These are phyloP conservation scores for Brassica balearica DNA, from an alignment of 441 rosid genomes.

Conservation along the genomic window DNA sequence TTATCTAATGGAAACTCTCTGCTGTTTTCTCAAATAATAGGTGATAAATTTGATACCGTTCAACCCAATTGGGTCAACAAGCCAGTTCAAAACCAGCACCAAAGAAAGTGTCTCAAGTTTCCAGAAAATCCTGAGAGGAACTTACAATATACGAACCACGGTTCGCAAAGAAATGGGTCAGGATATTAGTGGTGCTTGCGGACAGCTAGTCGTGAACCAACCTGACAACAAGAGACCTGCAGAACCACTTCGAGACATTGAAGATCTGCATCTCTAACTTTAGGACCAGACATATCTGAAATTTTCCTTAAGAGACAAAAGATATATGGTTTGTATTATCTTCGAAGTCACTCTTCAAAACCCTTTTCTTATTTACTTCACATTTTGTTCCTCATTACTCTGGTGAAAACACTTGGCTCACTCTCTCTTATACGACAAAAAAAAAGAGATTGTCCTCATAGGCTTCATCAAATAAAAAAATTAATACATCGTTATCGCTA, in stretches of 20 bases:
- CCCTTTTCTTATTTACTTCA: slow-evolving; percentile 35
- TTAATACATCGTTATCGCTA: too few species aligned
- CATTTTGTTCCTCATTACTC: slow-evolving; percentile 31
- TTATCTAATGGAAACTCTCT: slow-evolving; percentile 12
- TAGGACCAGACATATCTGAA: background rate
- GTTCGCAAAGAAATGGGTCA: slow-evolving; percentile 95
- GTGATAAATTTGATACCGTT: slow-evolving; percentile 97
- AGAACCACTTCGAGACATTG: slow-evolving; percentile 31
- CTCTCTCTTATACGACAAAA: slow-evolving; percentile 22
- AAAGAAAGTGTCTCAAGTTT: slow-evolving; percentile 65
- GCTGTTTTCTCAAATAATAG: slow-evolving; percentile 47
- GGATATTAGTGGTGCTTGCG: slow-evolving; percentile 97
- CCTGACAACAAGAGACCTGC: slow-evolving; percentile 52
- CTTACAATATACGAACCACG: slow-evolving; percentile 79
- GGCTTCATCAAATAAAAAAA: too few species aligned
- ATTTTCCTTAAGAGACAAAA: slow-evolving; percentile 12
- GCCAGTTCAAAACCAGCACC: slow-evolving; percentile 70
- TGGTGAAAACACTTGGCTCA: background rate
- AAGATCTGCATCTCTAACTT: slow-evolving; percentile 40
- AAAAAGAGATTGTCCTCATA: background rate
- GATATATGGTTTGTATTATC: slow-evolving; percentile 36
- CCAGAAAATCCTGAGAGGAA: slow-evolving; percentile 84
- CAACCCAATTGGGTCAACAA: slow-evolving; percentile 81
- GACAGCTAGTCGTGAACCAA: slow-evolving; percentile 84
- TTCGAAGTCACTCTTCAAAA: slow-evolving; percentile 34